Conservation (phyloP, 331 rosid genomes). For the Rhamnella rubrinervis region DNA sequence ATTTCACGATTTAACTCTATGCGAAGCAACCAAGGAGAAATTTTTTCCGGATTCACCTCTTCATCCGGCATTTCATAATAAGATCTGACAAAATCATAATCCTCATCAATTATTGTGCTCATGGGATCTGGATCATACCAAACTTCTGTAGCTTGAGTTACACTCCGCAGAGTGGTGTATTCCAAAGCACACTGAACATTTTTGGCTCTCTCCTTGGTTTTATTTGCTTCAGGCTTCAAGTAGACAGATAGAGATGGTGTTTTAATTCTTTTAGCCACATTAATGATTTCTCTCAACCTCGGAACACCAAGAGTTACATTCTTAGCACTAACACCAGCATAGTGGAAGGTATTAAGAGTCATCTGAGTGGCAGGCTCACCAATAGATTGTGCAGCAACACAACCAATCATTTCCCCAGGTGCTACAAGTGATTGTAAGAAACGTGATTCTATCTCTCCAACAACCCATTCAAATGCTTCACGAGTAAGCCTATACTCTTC, state of each 20-base stretch:
- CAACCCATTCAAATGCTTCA: conserved; percentile 98
- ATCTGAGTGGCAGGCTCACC: conserved; percentile 99
- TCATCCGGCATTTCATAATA: conserved; percentile 99
- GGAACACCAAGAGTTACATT: conserved; percentile 99
- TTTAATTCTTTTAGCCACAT: conserved; percentile 95
- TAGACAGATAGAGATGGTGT: conserved; percentile 92
- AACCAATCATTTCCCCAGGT: conserved; percentile 98
- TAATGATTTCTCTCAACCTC: conserved; percentile 94
- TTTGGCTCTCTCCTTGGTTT: conserved; percentile 95
- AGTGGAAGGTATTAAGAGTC: conserved; percentile 98
- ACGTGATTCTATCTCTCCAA: conserved; percentile 95
- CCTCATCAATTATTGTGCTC: conserved; percentile 93
- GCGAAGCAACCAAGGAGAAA: conserved; percentile 99
- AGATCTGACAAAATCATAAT: conserved; percentile 84
- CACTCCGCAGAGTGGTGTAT: conserved; percentile 95
- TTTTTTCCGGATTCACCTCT: conserved; percentile 89
- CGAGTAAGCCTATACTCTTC: conserved; percentile 97
- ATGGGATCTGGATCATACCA: conserved; percentile 99
- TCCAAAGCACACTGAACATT: conserved; percentile 97
- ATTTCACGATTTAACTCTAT: conserved; percentile 96
- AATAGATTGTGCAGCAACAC: conserved; percentile 96
- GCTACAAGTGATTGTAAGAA: conserved; percentile 97
- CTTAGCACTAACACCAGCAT: conserved; percentile 99
- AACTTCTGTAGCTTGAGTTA: conserved; percentile 98
- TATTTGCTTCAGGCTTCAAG: conserved; percentile 76